phyloP scores from a whole-genome alignment of 2,329 filamentous ascomycete species.

The Xylaria digitata region DNA sequence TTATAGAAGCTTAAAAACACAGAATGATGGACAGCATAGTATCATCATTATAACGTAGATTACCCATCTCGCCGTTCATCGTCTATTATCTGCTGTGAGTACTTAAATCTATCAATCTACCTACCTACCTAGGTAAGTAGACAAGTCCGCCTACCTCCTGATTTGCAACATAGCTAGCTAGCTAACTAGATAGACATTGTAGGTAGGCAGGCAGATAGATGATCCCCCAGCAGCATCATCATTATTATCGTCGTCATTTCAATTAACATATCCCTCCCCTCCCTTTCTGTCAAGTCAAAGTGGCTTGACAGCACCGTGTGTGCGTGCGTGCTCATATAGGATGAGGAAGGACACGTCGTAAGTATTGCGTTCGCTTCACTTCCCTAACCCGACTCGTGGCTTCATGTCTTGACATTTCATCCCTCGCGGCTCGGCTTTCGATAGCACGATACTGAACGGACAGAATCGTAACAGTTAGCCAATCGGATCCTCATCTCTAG shows the following conservation, averaged over 20 bases:
- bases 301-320: slow-evolving; percentile 19
- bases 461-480: slow-evolving; percentile 11
- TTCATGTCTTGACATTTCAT: background rate
- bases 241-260: slow-evolving; percentile 15
- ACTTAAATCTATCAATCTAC: slow-evolving; percentile 3
- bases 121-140: background rate
- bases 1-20: too few species aligned
- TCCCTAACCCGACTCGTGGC: background rate
- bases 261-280: slow-evolving; percentile 9
- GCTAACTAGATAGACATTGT: background rate
- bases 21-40: too few species aligned
- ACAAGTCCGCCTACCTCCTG: background rate
- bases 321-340: slow-evolving; percentile 11
- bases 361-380: background rate
- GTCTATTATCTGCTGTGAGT: too few species aligned
- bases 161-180: background rate
- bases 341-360: background rate
- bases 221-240: slow-evolving; percentile 5
- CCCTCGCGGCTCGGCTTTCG: background rate
- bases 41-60: too few species aligned
- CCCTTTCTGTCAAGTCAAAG: background rate
- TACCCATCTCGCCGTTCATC: too few species aligned
- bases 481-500: background rate
- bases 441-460: background rate
- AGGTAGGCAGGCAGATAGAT: slow-evolving; percentile 2